These are phyloP conservation scores for Rhazya stricta DNA, from an alignment of 257 asterid genomes.

Conservation along the genomic window DNA sequence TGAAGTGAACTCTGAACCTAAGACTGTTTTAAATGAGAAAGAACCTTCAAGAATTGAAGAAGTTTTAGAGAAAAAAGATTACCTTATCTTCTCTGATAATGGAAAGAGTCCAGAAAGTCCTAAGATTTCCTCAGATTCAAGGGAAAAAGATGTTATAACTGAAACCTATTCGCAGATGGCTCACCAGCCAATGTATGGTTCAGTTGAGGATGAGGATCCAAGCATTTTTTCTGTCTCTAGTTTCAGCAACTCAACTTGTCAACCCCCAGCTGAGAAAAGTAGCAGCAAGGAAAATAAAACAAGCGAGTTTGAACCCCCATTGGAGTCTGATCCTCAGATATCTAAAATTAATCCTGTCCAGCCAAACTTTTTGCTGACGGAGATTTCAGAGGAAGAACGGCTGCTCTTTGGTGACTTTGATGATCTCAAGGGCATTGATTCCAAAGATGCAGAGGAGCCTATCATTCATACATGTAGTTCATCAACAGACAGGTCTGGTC, in stretches of 20 bases:
- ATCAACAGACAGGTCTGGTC: conserved; percentile 33
- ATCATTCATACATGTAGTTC: conserved; percentile 20
- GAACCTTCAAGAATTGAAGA: conserved; percentile 24
- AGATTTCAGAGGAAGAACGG: conserved; percentile 44
- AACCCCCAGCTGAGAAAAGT: conserved; percentile 19
- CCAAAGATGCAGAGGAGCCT: conserved; percentile 2
- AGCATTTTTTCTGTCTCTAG: conserved; percentile 26
- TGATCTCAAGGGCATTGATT: conserved; percentile 22
- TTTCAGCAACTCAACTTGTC: conserved; percentile 24
- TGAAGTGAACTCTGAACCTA: conserved; percentile 26
- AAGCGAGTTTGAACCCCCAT: conserved; percentile 21
- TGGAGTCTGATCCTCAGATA: background rate
- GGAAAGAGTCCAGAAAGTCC: conserved; percentile 24
- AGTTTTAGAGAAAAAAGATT: conserved; percentile 21
- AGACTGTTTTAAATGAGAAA: conserved; percentile 12
- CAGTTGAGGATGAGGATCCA: conserved; percentile 27
- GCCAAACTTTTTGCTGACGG: conserved; percentile 25
- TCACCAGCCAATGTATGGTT: conserved; percentile 27
- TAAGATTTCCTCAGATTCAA: conserved; percentile 16
- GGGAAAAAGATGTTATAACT: conserved; percentile 27
- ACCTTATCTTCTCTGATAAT: conserved; percentile 17
- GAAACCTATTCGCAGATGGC: conserved; percentile 33
- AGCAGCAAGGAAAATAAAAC: conserved; percentile 13
- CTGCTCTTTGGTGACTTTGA: conserved; percentile 54
- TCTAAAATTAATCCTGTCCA: conserved; percentile 17